Evolutionary conservation across 805 yeast genomes (phyloP).

Genomic region (Candida nemodendra): DNA sequence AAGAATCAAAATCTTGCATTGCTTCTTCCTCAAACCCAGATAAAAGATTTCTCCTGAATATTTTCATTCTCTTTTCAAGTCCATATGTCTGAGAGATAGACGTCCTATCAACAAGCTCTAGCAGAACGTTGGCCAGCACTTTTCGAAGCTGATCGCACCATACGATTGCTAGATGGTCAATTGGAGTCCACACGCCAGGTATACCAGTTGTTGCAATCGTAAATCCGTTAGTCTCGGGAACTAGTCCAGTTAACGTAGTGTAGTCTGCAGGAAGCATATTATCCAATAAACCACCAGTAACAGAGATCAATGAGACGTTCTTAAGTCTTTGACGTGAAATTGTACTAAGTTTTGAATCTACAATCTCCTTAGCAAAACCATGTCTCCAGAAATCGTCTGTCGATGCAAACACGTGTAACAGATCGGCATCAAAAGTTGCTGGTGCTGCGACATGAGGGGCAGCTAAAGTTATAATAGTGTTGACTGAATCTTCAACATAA

Average conservation of each 20-base stretch:
- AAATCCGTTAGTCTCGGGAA: constrained; percentile 77
- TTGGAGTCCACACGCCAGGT: constrained; percentile 89
- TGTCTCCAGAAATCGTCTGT: constrained; percentile 79
- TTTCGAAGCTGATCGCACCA: constrained; percentile 91
- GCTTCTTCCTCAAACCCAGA: constrained; percentile 57
- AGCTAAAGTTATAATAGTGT: constrained; percentile 80
- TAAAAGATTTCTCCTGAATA: constrained; percentile 45
- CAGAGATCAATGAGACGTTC: constrained; percentile 71
- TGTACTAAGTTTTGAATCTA: constrained; percentile 12
- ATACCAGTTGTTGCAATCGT: constrained; percentile 83
- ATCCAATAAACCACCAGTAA: constrained; percentile 86
- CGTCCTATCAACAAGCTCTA: constrained; percentile 55
- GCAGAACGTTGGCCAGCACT: constrained; percentile 54
- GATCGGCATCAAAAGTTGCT: constrained; percentile 87
- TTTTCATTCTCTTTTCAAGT: constrained; percentile 54
- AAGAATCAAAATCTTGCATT: constrained; percentile 28
- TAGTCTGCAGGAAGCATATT: constrained; percentile 86
- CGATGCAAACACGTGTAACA: constrained; percentile 68
- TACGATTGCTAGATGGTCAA: constrained; percentile 91
- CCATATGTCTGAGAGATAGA: constrained; percentile 50
- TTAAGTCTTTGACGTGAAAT: constrained; percentile 47
- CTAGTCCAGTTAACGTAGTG: constrained; percentile 65
- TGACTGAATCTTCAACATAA: constrained; percentile 67
- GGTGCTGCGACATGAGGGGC: constrained; percentile 95
- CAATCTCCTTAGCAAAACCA: constrained; percentile 40